Evolutionary conservation across 208 protist species (phyloP).

Genomic region (Leishmania tarentolae): DNA sequence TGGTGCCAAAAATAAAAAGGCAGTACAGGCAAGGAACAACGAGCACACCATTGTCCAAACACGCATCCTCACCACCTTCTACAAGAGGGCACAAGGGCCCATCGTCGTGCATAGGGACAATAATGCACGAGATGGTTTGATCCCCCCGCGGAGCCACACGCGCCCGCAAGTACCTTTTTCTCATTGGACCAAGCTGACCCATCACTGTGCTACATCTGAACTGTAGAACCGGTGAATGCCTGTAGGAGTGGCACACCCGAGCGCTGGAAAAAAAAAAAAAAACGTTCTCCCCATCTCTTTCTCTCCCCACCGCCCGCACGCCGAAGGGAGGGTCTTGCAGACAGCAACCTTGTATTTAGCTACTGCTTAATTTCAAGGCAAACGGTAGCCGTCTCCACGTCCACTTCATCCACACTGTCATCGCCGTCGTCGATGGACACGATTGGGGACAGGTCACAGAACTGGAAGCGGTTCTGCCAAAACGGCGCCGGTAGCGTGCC

Average conservation of each 20-base stretch:
- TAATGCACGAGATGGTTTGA: neutral
- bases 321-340: neutral
- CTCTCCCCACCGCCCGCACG: no score
- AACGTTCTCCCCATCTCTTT: neutral
- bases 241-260: neutral
- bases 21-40: neutral
- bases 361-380: constrained; percentile 58
- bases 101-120: neutral
- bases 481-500: constrained; percentile 53
- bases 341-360: neutral
- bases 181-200: neutral
- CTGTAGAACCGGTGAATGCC: neutral
- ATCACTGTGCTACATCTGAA: neutral
- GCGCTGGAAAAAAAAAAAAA: neutral
- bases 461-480: constrained; percentile 82
- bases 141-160: neutral
- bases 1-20: neutral
- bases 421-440: constrained; percentile 78
- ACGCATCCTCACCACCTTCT: neutral
- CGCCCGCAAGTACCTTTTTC: neutral
- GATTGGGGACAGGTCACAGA: constrained; percentile 76
- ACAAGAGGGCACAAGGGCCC: neutral
- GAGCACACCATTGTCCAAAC: neutral
- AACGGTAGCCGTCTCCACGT: constrained; percentile 84
- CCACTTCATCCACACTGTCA: constrained; percentile 74